These are phyloP conservation scores for Aspergillus funiculosus DNA, from an alignment of 495 filamentous ascomycete species.

Conservation along the genomic window DNA sequence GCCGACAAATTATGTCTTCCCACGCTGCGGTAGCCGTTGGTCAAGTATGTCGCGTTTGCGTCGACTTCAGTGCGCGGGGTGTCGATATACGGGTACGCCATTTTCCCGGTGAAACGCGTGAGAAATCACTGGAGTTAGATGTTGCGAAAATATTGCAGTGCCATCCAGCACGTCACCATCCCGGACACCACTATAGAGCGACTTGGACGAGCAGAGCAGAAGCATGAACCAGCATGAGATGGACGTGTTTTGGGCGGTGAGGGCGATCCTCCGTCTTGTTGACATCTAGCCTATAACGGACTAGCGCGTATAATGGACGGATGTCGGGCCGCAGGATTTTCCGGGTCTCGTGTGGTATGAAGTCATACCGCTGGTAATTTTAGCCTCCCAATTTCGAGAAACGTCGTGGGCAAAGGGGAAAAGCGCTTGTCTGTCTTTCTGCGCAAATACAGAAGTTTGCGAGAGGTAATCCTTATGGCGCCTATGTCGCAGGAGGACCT, in stretches of 20 bases:
- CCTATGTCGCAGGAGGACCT: constrained; percentile 45
- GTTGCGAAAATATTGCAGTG: constrained; percentile 1
- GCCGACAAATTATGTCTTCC: constrained; percentile 50
- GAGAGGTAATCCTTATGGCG: constrained; percentile 26
- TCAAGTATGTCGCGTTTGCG: constrained; percentile 74
- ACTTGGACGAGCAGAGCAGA: constrained; percentile 1
- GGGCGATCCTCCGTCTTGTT: constrained; percentile 30
- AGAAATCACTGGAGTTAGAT: not conserved
- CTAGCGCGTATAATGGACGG: constrained; percentile 25
- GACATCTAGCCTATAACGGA: constrained; percentile 36
- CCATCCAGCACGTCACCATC: constrained; percentile 32
- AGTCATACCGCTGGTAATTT: constrained; percentile 30
- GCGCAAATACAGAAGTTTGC: not conserved
- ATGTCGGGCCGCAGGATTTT: constrained; percentile 23
- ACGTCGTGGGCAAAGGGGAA: not conserved
- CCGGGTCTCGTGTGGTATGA: constrained; percentile 35
- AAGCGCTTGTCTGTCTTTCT: not conserved
- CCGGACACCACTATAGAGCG: constrained; percentile 12
- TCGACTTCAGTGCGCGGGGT: constrained; percentile 69
- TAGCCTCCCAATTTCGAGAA: constrained; percentile 4
- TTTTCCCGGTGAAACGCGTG: constrained; percentile 23
- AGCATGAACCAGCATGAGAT: constrained; percentile 14
- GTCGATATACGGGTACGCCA: constrained; percentile 58
- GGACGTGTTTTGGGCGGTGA: constrained; percentile 41
- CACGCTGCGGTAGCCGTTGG: constrained; percentile 47